Conservation (phyloP, 176 grass and related monocot genomes). For the Musa troglodytarum region DNA sequence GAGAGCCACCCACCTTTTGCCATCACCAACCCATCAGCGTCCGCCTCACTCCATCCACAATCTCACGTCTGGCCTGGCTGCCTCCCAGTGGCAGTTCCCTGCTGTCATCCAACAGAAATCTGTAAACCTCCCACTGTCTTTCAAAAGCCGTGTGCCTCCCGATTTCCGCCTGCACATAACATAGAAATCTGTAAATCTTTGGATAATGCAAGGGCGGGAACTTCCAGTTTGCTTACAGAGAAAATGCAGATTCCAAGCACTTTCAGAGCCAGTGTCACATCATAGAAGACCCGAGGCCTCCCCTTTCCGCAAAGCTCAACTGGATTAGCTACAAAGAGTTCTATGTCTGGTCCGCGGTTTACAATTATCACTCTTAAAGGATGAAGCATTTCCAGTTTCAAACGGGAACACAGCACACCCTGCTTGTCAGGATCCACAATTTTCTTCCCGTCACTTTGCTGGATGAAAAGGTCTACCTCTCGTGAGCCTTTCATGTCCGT, state of each 20-base stretch:
- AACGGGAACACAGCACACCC: constrained; percentile 38
- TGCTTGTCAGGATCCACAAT: constrained; percentile 66
- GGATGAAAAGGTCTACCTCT: constrained; percentile 77
- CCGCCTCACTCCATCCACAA: constrained; percentile 82
- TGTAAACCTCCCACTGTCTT: constrained; percentile 91
- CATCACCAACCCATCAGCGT: constrained; percentile 60
- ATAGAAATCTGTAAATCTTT: too few species aligned
- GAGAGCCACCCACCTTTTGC: too few species aligned
- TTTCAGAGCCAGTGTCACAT: constrained; percentile 77
- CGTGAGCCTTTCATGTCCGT: constrained; percentile 69
- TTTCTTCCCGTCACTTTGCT: constrained; percentile 84
- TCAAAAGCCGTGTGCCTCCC: constrained; percentile 59
- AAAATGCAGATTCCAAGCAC: constrained; percentile 88
- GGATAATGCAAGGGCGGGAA: neutral
- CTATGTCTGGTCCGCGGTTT: constrained; percentile 72
- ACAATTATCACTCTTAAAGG: constrained; percentile 77
- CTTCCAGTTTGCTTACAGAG: constrained; percentile 44
- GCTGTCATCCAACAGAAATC: constrained; percentile 81
- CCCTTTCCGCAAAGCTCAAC: constrained; percentile 78
- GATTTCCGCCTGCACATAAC: constrained; percentile 68
- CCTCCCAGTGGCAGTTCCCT: constrained; percentile 59
- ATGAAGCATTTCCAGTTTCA: constrained; percentile 88
- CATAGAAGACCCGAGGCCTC: constrained; percentile 79
- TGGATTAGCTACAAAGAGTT: constrained; percentile 87
- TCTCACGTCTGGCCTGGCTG: constrained; percentile 40